phyloP scores from a whole-genome alignment of 345 rosid genomes.

The Excoecaria cochinchinensis region DNA sequence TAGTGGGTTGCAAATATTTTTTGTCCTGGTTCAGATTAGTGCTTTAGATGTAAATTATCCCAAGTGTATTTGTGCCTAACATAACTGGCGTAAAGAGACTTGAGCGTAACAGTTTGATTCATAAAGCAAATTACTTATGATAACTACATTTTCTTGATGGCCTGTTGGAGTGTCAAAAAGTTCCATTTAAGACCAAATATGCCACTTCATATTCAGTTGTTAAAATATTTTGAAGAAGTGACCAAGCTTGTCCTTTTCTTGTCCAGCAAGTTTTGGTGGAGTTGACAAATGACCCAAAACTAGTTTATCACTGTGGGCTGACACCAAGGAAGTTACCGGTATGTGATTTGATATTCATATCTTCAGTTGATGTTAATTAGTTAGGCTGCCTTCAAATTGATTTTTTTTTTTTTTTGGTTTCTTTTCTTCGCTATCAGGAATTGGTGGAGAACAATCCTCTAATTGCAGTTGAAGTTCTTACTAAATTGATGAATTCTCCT shows the following conservation, averaged over 20 bases:
- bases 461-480: constrained; percentile 90
- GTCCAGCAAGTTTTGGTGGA: constrained; percentile 70
- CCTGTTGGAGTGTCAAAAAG: neutral
- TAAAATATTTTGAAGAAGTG: constrained; percentile 18
- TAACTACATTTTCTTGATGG: neutral
- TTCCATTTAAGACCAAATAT: neutral
- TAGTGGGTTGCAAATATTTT: neutral
- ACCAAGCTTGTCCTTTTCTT: constrained; percentile 17
- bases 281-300: constrained; percentile 81
- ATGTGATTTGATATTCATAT: constrained; percentile 31
- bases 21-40: neutral
- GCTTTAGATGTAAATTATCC: neutral
- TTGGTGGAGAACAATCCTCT: constrained; percentile 94
- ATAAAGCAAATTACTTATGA: neutral
- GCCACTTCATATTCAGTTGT: neutral
- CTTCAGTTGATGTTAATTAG: constrained; percentile 4
- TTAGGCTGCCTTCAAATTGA: constrained; percentile 21
- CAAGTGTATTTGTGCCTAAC: neutral
- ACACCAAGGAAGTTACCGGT: constrained; percentile 92
- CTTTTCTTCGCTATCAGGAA: constrained; percentile 47
- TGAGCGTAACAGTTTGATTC: neutral
- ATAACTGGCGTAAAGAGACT: neutral
- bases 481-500: constrained; percentile 77
- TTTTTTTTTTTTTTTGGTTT: neutral
- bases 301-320: constrained; percentile 89